Conservation (phyloP, 352 stramenopile species). For the Globisporangium barbulae region DNA sequence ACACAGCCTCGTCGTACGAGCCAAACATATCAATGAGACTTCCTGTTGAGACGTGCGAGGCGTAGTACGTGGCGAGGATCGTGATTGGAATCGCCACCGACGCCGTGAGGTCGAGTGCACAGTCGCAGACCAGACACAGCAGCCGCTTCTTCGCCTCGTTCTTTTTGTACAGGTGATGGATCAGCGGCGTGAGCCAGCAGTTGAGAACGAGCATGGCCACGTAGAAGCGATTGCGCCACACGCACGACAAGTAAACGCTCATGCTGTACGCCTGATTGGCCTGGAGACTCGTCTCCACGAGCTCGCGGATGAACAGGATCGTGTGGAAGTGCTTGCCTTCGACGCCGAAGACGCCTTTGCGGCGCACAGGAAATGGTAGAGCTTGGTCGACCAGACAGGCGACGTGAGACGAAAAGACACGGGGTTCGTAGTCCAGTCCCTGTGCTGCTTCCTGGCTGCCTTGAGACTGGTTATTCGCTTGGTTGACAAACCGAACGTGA, state of each 20-base stretch:
- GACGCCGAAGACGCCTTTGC: not conserved
- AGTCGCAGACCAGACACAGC: slow-evolving; percentile 1
- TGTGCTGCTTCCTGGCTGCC: not conserved
- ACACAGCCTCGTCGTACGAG: not conserved
- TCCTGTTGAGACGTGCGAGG: not conserved
- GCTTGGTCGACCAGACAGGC: not conserved
- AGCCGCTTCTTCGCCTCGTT: not conserved
- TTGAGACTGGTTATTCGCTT: not conserved
- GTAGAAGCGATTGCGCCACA: slow-evolving; percentile 15
- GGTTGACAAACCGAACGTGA: not conserved
- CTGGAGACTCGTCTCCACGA: slow-evolving; percentile 10
- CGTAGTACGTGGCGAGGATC: not conserved
- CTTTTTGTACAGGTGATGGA: not conserved
- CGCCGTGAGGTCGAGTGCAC: not conserved
- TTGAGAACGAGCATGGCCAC: slow-evolving; percentile 18
- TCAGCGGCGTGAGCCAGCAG: slow-evolving; percentile 9
- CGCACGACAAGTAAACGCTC: slow-evolving; percentile 8
- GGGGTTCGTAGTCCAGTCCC: not conserved
- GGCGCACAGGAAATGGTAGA: not conserved
- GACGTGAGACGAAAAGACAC: not conserved
- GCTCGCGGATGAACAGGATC: slow-evolving; percentile 8
- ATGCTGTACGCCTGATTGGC: slow-evolving; percentile 15
- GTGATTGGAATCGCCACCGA: not conserved
- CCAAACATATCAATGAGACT: not conserved
- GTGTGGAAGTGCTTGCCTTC: not conserved